These are phyloP conservation scores for Irpex lacteus DNA, from an alignment of 1,284 basidiomycete species.

Conservation along the genomic window DNA sequence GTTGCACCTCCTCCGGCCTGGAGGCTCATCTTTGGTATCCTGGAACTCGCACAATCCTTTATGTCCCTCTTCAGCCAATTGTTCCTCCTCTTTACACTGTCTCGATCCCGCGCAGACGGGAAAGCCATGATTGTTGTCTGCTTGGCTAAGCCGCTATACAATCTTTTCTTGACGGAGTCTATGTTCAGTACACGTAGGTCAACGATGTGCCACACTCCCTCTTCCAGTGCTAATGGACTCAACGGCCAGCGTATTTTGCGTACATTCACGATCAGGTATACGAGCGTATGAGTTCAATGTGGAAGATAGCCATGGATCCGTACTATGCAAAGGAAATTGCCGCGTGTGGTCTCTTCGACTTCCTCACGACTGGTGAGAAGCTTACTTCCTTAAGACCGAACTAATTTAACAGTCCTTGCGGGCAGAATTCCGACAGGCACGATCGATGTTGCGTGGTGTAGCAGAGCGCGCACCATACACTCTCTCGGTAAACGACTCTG, in stretches of 20 bases:
- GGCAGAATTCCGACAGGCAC: background rate
- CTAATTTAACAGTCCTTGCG: background rate
- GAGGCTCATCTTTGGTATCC: conserved; percentile 6
- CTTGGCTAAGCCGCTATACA: conserved; percentile 4
- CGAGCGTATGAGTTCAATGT: conserved; percentile 1
- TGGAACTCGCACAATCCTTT: conserved; percentile 4
- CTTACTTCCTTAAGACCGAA: background rate
- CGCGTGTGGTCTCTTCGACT: background rate
- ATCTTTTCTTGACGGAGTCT: background rate
- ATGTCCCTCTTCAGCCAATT: conserved; percentile 5
- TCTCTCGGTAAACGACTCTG: background rate
- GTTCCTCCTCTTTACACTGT: background rate
- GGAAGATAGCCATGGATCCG: conserved; percentile 3
- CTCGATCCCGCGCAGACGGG: conserved; percentile 3
- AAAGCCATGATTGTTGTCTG: conserved; percentile 6
- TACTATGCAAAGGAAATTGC: conserved; percentile 1
- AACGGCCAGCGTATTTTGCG: background rate
- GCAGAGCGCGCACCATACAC: background rate
- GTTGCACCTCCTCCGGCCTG: conserved; percentile 5
- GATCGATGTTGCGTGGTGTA: background rate
- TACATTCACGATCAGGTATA: background rate
- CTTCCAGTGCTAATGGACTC: background rate
- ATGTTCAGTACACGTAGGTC: conserved; percentile 3
- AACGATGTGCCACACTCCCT: background rate
- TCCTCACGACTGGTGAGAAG: background rate